Percentiles rank a stretch among this genome's conserved stretches.
Evolutionary conservation across 129 eudicot species (phyloP).

Genomic region (Saposhnikovia divaricata): DNA sequence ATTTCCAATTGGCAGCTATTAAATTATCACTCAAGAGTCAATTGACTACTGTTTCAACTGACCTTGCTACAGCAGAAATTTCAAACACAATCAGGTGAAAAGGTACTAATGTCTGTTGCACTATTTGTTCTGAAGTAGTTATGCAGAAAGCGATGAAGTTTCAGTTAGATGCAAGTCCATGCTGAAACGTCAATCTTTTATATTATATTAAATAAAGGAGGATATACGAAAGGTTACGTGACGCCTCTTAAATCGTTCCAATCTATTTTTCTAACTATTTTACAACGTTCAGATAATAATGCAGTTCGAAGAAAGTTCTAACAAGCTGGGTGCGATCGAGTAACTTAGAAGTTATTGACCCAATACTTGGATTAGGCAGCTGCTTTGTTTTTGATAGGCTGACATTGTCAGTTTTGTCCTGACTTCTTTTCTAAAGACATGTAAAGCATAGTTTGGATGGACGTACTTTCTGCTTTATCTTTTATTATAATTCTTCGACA

Average conservation of each 20-base stretch:
- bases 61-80: slow-evolving; percentile 36
- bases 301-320: slow-evolving; percentile 25
- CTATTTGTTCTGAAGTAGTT: background rate
- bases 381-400: slow-evolving; percentile 30
- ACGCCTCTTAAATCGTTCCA: too few species aligned
- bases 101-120: slow-evolving; percentile 3
- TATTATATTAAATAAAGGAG: too few species aligned
- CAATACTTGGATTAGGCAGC: slow-evolving; percentile 30
- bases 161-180: background rate
- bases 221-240: too few species aligned
- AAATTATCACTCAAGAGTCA: slow-evolving; percentile 35
- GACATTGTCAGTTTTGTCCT: slow-evolving; percentile 30
- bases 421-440: slow-evolving; percentile 39
- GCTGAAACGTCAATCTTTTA: background rate
- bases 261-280: too few species aligned
- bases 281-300: background rate
- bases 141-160: too few species aligned
- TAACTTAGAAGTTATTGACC: slow-evolving; percentile 22
- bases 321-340: slow-evolving; percentile 20
- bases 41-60: slow-evolving; percentile 37
- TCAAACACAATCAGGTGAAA: slow-evolving; percentile 4
- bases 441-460: slow-evolving; percentile 32
- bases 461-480: background rate
- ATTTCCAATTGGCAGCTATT: slow-evolving; percentile 35
- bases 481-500: background rate